Evolutionary conservation across 1,284 basidiomycete species (phyloP), one percentile per base, ranked within the genome.

Genomic region (Cutaneotrichosporon daszewskae): DNA sequence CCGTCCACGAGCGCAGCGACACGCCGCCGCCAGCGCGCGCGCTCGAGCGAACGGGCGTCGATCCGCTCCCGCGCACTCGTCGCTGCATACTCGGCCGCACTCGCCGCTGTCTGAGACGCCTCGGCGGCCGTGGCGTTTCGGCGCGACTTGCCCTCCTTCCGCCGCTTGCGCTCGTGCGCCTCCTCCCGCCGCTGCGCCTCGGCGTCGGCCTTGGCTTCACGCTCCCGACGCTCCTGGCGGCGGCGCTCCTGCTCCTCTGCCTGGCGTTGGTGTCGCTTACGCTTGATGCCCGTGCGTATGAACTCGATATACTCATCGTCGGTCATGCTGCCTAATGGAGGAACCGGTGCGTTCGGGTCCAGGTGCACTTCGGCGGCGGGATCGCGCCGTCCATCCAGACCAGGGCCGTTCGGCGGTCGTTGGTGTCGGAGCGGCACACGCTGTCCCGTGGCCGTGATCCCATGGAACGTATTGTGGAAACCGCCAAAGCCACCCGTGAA

Each of bases 291-390:
- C n/a, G n/a, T n/a, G n/a, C n/a, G n/a, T n/a, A n/a, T n/a, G n/a
- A n/a, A 62, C 9, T 32, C 25, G 3, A 52, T 25, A 38, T 64
- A 64, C 31, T 62, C 58, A 16, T 49, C 46, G 23, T 56, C 55
- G 0, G 40, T 51, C 59, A 64, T 62, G 2, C 17, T 29, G 8
- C 57, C 58, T 14, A 66, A 29, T 1, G 50, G 35, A 3, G 64
- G 64, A 0, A 29, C 31, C 0, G 45, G 39, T 3, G 50, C 52
- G 14, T 50, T 53, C 3, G 29, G 32, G 22, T 37, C 20, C n/a
- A 51, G 32, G 22, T 45, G 34, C 5, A 59, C 45, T 37, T 56
- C 54, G 12, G 27, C 25, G 23, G 47, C 41, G 5, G 53, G 29
- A 28, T 53, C 35, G 4, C 49, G 46, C 19, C 39, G 23, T 24